phyloP scores from a whole-genome alignment of 352 stramenopile genomes.

The Sclerospora graminicola region DNA sequence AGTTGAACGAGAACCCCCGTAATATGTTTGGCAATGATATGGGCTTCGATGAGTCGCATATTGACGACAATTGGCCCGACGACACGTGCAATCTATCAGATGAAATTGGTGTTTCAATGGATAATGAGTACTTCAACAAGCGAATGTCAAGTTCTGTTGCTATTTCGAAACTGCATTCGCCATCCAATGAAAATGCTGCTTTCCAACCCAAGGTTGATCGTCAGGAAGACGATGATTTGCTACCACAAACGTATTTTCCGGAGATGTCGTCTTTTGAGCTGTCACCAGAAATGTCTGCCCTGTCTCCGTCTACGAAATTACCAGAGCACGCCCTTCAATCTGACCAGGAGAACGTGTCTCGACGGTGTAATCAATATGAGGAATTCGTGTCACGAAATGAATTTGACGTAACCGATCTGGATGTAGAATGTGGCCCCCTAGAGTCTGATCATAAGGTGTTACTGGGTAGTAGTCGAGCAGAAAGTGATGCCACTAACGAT shows the following conservation, averaged over 20 bases:
- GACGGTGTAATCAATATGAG: constrained; percentile 1
- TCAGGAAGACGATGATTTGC: constrained; percentile 7
- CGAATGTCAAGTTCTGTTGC: constrained; percentile 21
- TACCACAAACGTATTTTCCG: background rate
- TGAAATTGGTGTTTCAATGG: constrained; percentile 9
- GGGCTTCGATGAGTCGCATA: constrained; percentile 4
- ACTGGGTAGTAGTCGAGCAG: too few relatives aligned
- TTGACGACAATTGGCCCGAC: constrained; percentile 15
- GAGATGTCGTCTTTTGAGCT: background rate
- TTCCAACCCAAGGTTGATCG: constrained; percentile 10
- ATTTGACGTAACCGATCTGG: constrained; percentile 5
- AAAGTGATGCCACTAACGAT: too few relatives aligned
- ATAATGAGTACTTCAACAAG: constrained; percentile 26
- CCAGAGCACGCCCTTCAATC: background rate
- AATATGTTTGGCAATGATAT: too few relatives aligned
- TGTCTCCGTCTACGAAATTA: background rate
- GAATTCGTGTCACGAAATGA: constrained; percentile 2
- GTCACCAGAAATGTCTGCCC: background rate
- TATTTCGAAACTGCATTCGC: constrained; percentile 10
- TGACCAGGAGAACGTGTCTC: background rate
- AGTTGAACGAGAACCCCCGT: background rate
- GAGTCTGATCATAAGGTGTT: constrained; percentile 1
- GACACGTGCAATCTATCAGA: constrained; percentile 4
- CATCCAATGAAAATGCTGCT: constrained; percentile 28
- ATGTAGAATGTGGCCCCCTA: constrained; percentile 5